Evolutionary conservation across 495 filamentous ascomycete genomes (phyloP), one percentile per base, ranked within the genome.

Genomic region (Xylaria bambusicola): DNA sequence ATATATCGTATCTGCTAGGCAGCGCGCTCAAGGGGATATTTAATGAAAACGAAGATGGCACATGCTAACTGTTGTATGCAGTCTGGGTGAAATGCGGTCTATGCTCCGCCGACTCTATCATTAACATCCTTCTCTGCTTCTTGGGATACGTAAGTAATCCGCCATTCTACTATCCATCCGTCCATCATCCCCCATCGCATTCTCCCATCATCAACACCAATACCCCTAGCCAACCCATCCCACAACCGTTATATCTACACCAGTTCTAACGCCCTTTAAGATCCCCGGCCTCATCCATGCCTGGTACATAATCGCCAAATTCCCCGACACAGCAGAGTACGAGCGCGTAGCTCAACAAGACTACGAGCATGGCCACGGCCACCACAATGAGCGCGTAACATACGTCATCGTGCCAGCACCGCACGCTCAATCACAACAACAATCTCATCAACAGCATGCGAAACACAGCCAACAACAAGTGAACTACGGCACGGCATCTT

Each of bases 281-380:
- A 62, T 98, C 62, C 94, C 94, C 20, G 94, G 94, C 52, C 85
- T 98, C 23, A 74, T 98, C 6, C 94, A 98, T 75, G 83, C 94
- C 69, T 98, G 93, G 93, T 98, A 98, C 84, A 97, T 98, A 75
- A 96, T 98, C 79, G 77, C 88, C 69, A 88, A 88, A 70, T 91
- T 88, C 72, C 95, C 95, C 24, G 93, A 97, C 29, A 73, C 83
- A 26, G 84, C 29, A 33, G 80, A 82, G 59, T 91, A 94, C 73
- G 79, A 86, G 47, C 70, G 76, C 33, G 71, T 87, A 48, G 77
- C 81, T 12, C 76, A 77, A 31, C 75, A 77, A 33, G 85, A 86
- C 65, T 73, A 75, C 67, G 81, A 76, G 75, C 69, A 66, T 45
- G 79, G 79, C 38, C 40, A 40, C 17, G 47, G 36, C 46, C 46